Percentiles rank a stretch among this genome's conserved stretches.
Conservation (phyloP, 306 rosid genomes). For the Biancaea sappan region DNA sequence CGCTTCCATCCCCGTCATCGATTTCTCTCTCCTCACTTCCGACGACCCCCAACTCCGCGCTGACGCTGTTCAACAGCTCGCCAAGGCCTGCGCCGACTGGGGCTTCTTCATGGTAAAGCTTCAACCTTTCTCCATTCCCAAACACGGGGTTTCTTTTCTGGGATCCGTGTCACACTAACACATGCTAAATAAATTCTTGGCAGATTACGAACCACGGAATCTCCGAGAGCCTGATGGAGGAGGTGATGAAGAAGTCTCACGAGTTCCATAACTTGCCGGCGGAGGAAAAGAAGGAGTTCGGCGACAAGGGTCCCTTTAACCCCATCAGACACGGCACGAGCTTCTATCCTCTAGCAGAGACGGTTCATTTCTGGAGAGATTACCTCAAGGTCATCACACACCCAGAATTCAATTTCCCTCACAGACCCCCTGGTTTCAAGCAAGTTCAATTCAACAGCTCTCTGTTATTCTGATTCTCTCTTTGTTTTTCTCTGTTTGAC, state of each 20-base stretch:
- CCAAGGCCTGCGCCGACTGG: constrained; percentile 53
- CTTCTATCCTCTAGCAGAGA: constrained; percentile 46
- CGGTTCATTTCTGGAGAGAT: constrained; percentile 64
- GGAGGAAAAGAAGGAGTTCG: constrained; percentile 59
- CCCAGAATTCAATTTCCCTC: constrained; percentile 49
- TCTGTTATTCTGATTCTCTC: background rate
- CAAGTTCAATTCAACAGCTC: background rate
- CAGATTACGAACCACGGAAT: constrained; percentile 65
- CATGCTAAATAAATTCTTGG: background rate
- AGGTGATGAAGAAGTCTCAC: constrained; percentile 31
- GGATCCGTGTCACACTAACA: background rate
- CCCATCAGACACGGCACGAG: constrained; percentile 71
- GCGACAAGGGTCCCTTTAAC: constrained; percentile 44
- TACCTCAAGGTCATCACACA: constrained; percentile 40
- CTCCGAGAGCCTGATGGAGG: constrained; percentile 44
- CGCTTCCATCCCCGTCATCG: constrained; percentile 49
- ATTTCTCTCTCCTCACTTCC: constrained; percentile 49
- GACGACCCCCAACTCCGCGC: constrained; percentile 39
- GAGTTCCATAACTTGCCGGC: constrained; percentile 49
- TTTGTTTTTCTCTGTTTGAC: background rate
- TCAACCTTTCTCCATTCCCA: too few relatives aligned
- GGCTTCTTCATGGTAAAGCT: constrained; percentile 52
- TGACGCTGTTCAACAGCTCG: constrained; percentile 31
- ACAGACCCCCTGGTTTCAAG: constrained; percentile 50
- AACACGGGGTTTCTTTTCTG: background rate